Evolutionary conservation across 2,329 filamentous ascomycete genomes (phyloP), one percentile per base, ranked within the genome.

Genomic region (Penicillium crustosum): DNA sequence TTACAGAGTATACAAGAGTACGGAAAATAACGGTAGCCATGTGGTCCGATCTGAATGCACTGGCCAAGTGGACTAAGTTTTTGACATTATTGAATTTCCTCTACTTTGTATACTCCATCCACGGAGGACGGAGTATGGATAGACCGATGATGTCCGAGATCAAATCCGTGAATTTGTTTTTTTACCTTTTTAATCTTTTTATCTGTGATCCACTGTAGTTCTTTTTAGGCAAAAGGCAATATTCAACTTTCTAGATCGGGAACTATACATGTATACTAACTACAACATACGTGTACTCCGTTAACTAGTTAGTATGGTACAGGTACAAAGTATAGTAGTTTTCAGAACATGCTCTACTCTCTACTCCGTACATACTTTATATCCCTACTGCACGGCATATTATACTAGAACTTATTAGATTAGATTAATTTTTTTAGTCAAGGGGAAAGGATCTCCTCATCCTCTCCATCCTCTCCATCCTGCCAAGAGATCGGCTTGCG

Each of bases 401-500:
- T 23, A 15, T 15, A 15, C 3, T 19, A 13, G 38, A 15, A 23
- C 13, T 23, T 9, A 17, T 17, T 41, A 21, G 13, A 19, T 42
- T 42, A 42, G 6, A 23, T 42, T 23, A 42, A 42, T 23, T 23
- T 7, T 29, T 9, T 9, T 29, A 19, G 8, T 19, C 17, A 38
- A 38, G 36, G 21, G 21, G 21, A 13, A 42, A 42, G 39, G 17
- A 8, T 38, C 36, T 19, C 31, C 36, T 19, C 31, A 13, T 33
- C 31, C 31, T 6, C 36, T 19, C 31, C 31, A 13, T 33, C 31
- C 31, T 6, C 31, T 39, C 21, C 23, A 27, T 43, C 5, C 9
- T 15, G 55, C 60, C 58, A 64, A 62, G 61, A 57, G 59, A 64
- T 64, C 58, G 59, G 61, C 64, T 65, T 66, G 64, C 62, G 62